Percentiles rank a stretch among this genome's conserved stretches.
Evolutionary conservation across 148 eudicot genomes (phyloP).

Genomic region (Fagopyrum homotropicum): DNA sequence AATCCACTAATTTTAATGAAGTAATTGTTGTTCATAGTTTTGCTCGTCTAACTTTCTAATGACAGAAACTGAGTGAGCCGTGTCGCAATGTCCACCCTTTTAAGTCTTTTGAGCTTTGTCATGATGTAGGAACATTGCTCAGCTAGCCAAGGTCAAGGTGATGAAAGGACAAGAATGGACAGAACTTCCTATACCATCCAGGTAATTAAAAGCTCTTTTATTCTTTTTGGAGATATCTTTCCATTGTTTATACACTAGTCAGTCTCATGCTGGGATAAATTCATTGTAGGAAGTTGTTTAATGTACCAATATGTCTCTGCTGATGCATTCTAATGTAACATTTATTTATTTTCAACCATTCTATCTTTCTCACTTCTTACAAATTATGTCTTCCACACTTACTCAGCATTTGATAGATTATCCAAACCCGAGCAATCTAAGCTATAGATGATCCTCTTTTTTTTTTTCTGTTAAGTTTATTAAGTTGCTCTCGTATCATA

Average conservation of each 20-base stretch:
- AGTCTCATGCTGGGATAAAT: not conserved
- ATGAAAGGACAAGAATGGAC: constrained; percentile 74
- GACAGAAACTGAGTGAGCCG: not conserved
- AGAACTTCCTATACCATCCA: constrained; percentile 57
- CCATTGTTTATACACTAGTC: not conserved
- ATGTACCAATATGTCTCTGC: no score
- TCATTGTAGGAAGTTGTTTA: not conserved
- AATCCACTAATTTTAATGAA: not conserved
- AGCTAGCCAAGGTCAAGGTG: constrained; percentile 62
- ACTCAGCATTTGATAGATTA: no score
- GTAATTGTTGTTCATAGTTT: not conserved
- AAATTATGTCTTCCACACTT: no score
- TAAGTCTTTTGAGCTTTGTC: constrained; percentile 13
- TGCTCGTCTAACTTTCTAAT: not conserved
- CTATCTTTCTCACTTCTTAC: no score
- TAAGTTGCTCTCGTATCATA: not conserved
- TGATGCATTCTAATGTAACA: no score
- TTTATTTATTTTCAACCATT: no score
- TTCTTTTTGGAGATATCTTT: not conserved
- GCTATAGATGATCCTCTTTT: not conserved
- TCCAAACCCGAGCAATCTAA: no score
- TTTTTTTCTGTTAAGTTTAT: not conserved
- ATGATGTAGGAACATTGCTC: constrained; percentile 69
- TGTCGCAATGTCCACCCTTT: not conserved
- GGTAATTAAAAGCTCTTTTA: constrained; percentile 28